A percentile compares a stretch with the other conserved stretches of the same genome.
These are phyloP conservation scores for Ajuga reptans DNA, from an alignment of 305 asterid species.

Conservation along the genomic window DNA sequence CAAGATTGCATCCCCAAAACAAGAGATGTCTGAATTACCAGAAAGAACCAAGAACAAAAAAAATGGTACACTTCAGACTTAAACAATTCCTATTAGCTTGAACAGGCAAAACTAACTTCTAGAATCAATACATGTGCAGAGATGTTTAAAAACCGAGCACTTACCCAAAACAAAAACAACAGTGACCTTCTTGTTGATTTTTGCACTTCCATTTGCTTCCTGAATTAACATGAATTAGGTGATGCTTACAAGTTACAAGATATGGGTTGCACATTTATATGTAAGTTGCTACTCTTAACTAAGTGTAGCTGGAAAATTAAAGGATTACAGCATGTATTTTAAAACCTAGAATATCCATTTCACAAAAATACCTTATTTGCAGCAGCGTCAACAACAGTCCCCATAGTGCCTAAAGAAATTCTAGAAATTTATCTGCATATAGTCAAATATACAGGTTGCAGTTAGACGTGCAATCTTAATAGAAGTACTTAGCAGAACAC, in stretches of 20 bases:
- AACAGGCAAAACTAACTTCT: neutral
- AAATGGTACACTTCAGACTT: neutral
- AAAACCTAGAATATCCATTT: neutral
- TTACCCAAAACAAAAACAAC: constrained; percentile 49
- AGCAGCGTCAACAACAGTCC: constrained; percentile 50
- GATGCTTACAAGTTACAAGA: neutral
- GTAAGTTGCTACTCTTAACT: neutral
- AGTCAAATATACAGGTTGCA: constrained; percentile 2
- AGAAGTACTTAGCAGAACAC: neutral
- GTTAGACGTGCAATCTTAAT: neutral
- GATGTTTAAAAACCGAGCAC: constrained; percentile 17
- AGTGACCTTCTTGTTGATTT: constrained; percentile 31
- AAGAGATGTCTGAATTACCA: neutral
- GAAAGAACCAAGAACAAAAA: neutral
- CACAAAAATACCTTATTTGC: constrained; percentile 43
- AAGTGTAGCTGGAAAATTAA: neutral
- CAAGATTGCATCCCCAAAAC: constrained; percentile 6
- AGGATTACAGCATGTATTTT: neutral
- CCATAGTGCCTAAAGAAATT: constrained; percentile 42
- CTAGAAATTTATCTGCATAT: constrained; percentile 29
- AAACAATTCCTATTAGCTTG: neutral
- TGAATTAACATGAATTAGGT: constrained; percentile 24
- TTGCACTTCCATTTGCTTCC: constrained; percentile 34
- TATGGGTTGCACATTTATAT: neutral
- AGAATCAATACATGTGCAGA: neutral